Evolutionary conservation across 1,284 basidiomycete genomes (phyloP).

Genomic region (Stygiomarasmius scandens): DNA sequence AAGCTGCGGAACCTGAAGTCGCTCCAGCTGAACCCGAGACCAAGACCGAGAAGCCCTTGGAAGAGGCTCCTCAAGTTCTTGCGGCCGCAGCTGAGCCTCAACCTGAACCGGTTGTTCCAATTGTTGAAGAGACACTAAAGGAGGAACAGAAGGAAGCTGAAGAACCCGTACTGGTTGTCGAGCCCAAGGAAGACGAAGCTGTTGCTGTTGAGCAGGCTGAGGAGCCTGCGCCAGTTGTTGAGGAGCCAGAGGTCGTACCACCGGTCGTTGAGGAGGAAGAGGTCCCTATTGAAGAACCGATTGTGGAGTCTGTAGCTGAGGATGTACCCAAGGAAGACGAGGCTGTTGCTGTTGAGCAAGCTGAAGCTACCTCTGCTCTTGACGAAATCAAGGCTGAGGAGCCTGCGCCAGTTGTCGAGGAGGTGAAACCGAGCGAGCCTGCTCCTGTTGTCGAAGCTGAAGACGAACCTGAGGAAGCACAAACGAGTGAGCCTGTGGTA

Average conservation of each 20-base stretch:
- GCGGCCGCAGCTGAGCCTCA: too few species aligned
- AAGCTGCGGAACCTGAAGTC: too few species aligned
- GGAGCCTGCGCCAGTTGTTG: conserved; percentile 3
- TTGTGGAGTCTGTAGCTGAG: conserved; percentile 12
- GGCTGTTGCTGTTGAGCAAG: conserved; percentile 1
- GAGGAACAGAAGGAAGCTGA: neutral
- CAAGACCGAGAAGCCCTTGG: too few species aligned
- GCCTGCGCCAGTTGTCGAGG: neutral
- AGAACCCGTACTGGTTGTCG: conserved; percentile 4
- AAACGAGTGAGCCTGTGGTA: conserved; percentile 3
- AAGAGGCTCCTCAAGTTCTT: too few species aligned
- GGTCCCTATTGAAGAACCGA: conserved; percentile 10
- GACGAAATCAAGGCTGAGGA: conserved; percentile 4
- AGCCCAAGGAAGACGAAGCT: neutral
- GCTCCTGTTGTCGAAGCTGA: neutral
- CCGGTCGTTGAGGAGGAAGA: conserved; percentile 2
- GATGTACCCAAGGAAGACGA: neutral
- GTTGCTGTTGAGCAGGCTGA: conserved; percentile 1
- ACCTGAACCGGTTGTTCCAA: neutral
- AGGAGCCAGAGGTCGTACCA: conserved; percentile 9
- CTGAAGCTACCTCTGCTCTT: neutral
- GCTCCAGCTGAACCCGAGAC: too few species aligned
- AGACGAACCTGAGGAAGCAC: conserved; percentile 9
- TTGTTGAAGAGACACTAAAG: neutral
- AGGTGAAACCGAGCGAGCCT: conserved; percentile 9